These are phyloP conservation scores for Suhomyces guaymorum DNA, from an alignment of 1,139 yeast species.

Conservation along the genomic window DNA sequence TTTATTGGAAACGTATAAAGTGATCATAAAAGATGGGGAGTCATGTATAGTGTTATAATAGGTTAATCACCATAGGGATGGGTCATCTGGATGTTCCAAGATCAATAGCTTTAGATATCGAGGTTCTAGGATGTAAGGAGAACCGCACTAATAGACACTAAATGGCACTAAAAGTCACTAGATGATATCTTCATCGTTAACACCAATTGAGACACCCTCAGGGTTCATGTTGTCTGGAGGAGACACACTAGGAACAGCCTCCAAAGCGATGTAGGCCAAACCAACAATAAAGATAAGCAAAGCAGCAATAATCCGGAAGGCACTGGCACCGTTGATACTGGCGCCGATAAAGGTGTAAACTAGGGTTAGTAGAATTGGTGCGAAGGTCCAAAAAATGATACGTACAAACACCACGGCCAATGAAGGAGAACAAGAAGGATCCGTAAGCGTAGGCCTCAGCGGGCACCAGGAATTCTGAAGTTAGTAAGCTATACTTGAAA, in stretches of 20 bases:
- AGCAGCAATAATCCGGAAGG: constrained; percentile 56
- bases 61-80: neutral
- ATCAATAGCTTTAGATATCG: too few species aligned
- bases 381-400: constrained; percentile 15
- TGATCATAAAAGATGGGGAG: too few species aligned
- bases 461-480: constrained; percentile 61
- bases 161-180: too few species aligned
- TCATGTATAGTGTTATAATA: neutral
- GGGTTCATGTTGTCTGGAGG: constrained; percentile 74
- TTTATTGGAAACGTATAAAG: too few species aligned
- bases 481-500: constrained; percentile 14
- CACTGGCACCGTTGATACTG: constrained; percentile 59
- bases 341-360: constrained; percentile 70
- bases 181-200: constrained; percentile 44
- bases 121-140: too few species aligned
- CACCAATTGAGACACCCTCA: constrained; percentile 50
- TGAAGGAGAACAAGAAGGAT: constrained; percentile 77
- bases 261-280: constrained; percentile 56
- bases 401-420: constrained; percentile 77
- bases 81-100: too few species aligned
- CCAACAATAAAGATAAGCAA: constrained; percentile 61
- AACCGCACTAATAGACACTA: too few species aligned
- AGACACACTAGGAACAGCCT: constrained; percentile 68
- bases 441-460: constrained; percentile 70
- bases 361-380: constrained; percentile 23